A percentile compares a stretch with the other conserved stretches of the same genome.
Evolutionary conservation across 192 early-diverging fungal genomes (phyloP).

Genomic region (Dispira simplex): DNA sequence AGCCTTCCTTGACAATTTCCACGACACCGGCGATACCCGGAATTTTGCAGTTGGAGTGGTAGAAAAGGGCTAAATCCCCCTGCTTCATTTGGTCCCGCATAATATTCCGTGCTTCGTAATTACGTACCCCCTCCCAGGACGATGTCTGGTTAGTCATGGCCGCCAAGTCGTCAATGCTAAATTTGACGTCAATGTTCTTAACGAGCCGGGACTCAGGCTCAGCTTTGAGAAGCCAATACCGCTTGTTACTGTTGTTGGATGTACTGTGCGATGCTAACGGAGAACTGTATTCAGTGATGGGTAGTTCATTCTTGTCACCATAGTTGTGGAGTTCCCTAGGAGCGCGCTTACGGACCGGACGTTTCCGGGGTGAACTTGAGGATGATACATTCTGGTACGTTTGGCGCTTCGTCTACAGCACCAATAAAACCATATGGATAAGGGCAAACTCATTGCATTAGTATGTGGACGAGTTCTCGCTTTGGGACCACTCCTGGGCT

Average conservation of each 20-base stretch:
- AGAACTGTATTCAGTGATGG: no score
- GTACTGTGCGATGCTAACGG: neutral
- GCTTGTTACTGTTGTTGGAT: neutral
- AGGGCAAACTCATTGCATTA: no score
- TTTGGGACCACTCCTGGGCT: no score
- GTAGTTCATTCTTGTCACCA: no score
- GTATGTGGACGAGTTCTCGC: no score
- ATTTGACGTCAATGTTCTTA: constrained; percentile 47
- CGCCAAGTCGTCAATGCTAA: constrained; percentile 49
- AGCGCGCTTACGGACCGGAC: no score
- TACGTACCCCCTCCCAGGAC: constrained; percentile 76
- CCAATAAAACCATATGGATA: no score
- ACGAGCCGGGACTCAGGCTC: constrained; percentile 58
- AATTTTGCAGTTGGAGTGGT: constrained; percentile 72
- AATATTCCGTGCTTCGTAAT: constrained; percentile 68
- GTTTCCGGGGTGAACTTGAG: no score
- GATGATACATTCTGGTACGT: no score
- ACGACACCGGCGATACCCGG: constrained; percentile 70
- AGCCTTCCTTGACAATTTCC: constrained; percentile 41
- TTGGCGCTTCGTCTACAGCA: no score
- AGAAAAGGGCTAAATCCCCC: constrained; percentile 58
- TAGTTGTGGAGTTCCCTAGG: no score
- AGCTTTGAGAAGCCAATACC: constrained; percentile 71
- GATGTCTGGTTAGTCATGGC: constrained; percentile 26
- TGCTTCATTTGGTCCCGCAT: constrained; percentile 62